Conservation (phyloP, 371 early-diverging fungal species). For the Funneliformis caledonium region DNA sequence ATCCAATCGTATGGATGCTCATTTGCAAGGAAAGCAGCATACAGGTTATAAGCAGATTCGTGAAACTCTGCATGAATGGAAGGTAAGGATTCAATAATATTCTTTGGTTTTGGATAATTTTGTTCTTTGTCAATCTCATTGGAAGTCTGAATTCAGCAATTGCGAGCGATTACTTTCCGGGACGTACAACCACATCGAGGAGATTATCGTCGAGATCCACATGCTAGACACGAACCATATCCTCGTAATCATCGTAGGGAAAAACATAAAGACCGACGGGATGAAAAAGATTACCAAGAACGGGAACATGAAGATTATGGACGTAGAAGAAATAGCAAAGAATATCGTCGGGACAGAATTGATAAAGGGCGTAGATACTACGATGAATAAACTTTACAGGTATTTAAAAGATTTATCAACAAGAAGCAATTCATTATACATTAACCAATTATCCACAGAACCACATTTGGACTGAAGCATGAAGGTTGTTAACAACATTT, state of each 20-base stretch:
- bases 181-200: conserved; percentile 42
- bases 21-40: conserved; percentile 89
- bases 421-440: not conserved
- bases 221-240: conserved; percentile 55
- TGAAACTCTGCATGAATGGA: conserved; percentile 77
- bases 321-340: conserved; percentile 48
- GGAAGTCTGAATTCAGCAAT: not conserved
- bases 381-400: conserved; percentile 40
- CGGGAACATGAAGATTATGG: conserved; percentile 46
- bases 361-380: conserved; percentile 49
- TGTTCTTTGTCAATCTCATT: conserved; percentile 17
- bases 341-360: conserved; percentile 49
- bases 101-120: not conserved
- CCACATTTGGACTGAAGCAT: not conserved
- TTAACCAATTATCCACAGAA: not conserved
- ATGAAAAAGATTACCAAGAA: conserved; percentile 53
- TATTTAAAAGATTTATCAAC: not conserved
- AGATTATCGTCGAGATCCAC: conserved; percentile 54
- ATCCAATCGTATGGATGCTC: conserved; percentile 82
- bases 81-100: conserved; percentile 51
- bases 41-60: conserved; percentile 84
- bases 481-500: not conserved
- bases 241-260: conserved; percentile 42
- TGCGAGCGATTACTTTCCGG: conserved; percentile 35
- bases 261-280: conserved; percentile 60